A percentile compares a stretch with the other conserved stretches of the same genome.
Conservation (phyloP, 768 basidiomycete species). For the Auricularia sp. region DNA sequence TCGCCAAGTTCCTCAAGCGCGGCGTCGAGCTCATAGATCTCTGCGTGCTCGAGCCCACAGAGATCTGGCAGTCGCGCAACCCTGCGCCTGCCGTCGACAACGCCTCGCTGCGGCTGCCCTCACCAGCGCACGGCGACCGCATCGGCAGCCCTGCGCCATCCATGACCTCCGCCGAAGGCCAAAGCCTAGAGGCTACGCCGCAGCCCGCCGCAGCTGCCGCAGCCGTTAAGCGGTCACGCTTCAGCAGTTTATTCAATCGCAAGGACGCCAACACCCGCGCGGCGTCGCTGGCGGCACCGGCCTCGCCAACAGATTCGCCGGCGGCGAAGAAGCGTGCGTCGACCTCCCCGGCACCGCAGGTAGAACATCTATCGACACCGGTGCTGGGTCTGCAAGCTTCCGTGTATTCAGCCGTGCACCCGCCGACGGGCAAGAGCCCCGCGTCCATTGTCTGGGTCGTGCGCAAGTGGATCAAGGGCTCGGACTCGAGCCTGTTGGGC, state of each 20-base stretch:
- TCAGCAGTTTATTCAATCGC: not conserved
- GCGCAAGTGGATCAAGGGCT: constrained; percentile 61
- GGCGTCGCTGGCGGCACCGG: constrained; percentile 9
- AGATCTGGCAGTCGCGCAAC: constrained; percentile 42
- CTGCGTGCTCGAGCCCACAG: constrained; percentile 69
- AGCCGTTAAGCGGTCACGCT: constrained; percentile 3
- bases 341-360: constrained; percentile 1
- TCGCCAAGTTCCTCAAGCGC: constrained; percentile 62
- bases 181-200: not conserved
- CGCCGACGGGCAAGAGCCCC: constrained; percentile 28
- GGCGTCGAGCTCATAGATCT: constrained; percentile 72
- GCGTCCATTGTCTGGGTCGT: constrained; percentile 67
- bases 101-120: not conserved
- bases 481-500: constrained; percentile 34
- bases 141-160: not conserved
- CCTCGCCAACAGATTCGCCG: constrained; percentile 5
- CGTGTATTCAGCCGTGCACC: constrained; percentile 39
- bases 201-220: not conserved
- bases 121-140: constrained; percentile 1
- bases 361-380: constrained; percentile 19
- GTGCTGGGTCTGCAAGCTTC: constrained; percentile 64
- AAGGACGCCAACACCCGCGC: constrained; percentile 10
- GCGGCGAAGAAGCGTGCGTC: constrained; percentile 5
- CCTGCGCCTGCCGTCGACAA: not conserved
- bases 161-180: not conserved